phyloP scores from a whole-genome alignment of 2,329 filamentous ascomycete genomes.

The Emericellopsis cladophorae region DNA sequence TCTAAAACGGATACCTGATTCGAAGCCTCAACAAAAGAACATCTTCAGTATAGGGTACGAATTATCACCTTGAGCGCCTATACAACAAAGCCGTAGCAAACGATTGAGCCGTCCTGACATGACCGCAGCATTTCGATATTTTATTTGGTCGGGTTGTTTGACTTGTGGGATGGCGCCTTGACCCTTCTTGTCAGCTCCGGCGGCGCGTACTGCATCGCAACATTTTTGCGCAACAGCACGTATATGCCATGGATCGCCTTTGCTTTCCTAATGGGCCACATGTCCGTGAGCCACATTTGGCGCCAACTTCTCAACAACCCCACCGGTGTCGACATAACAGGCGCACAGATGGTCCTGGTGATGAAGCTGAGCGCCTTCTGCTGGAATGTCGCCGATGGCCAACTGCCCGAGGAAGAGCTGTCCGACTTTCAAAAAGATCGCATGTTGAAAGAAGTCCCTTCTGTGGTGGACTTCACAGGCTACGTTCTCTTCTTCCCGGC shows the following conservation, averaged over 20 bases:
- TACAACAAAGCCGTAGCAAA: background rate
- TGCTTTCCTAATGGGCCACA: constrained; percentile 86
- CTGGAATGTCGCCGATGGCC: constrained; percentile 95
- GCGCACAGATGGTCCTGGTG: constrained; percentile 92
- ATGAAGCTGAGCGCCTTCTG: constrained; percentile 97
- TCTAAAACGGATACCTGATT: constrained; percentile 82
- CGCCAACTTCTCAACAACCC: constrained; percentile 62
- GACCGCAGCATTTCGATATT: constrained; percentile 60
- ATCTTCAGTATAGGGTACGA: constrained; percentile 65
- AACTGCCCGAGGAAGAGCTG: constrained; percentile 65
- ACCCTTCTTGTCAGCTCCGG: constrained; percentile 70
- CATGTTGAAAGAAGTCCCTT: constrained; percentile 62
- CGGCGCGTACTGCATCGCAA: constrained; percentile 72
- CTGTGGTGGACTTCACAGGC: constrained; percentile 67
- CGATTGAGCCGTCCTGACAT: background rate
- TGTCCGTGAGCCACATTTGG: constrained; percentile 79
- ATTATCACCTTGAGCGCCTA: background rate
- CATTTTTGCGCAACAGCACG: constrained; percentile 63
- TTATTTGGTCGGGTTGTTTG: constrained; percentile 86
- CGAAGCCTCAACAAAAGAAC: constrained; percentile 75
- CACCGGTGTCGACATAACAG: constrained; percentile 71
- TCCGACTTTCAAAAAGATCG: constrained; percentile 78
- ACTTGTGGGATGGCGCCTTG: constrained; percentile 73
- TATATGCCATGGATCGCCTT: constrained; percentile 98
- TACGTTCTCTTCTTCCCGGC: constrained; percentile 95